Base-by-base conservation (phyloP, 495 filamentous ascomycete species). In the Penicillium samsonianum region DNA sequence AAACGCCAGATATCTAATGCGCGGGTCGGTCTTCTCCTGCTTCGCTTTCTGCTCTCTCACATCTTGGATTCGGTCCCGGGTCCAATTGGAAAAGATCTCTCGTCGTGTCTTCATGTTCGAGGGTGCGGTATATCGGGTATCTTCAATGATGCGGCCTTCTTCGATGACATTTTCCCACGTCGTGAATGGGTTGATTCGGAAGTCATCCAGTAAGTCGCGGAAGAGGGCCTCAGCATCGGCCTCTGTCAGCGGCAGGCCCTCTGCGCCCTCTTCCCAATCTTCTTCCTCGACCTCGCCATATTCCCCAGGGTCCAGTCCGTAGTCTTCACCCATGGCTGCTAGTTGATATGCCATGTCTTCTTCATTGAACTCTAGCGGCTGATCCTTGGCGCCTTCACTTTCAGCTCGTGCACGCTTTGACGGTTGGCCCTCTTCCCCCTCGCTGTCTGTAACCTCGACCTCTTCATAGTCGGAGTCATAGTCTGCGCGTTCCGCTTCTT, bases 291-390 rank as follows among this genome's bases (percentile, higher is more conserved):
- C 82, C 43, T 85, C 81, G 38, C 88, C 87, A 57, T 87, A 90
- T 67, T 92, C 90, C 14, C 78, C 84, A n/a, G 81, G 81, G 43
- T 87, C 84, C 12, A 86, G 74, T 2, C 82, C 88, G 61, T 93
- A 90, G 10, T 90, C 84, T 60, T 90, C 82, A 42, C 86, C 88
- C 91, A 97, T 95, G 10, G 86, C 85, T 14, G 88, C 88, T 9
- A 98, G 79, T 67, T 98, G 94, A 62, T 88, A 93, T 31, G 89
- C 92, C 58, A 98, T 93, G 67, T 98, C 95, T 42, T 93, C 92
- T 67, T 98, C 94, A 25, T 90, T 89, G 65, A 98, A 97, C 62
- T 98, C 94, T 40, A 96, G 67, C 0, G 89, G 87, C 23, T 82
- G 78, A 23, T 80, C 73, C 40, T 85, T 78, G 17, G 75, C 75